These are phyloP conservation scores for Boletus huronensis DNA, from an alignment of 768 basidiomycete species.

Conservation along the genomic window DNA sequence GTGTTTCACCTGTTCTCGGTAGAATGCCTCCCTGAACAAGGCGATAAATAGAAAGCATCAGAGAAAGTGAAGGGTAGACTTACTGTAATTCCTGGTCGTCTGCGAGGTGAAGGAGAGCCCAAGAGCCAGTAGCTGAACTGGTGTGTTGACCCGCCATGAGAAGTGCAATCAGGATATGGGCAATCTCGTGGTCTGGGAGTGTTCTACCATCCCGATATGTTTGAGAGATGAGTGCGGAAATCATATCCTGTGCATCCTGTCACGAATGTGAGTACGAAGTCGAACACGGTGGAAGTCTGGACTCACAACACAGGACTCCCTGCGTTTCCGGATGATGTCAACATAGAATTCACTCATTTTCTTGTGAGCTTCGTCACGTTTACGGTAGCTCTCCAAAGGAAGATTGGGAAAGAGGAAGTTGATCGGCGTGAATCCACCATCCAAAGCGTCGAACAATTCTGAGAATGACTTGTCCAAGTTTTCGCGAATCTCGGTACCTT, in stretches of 20 bases:
- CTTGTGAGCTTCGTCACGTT: constrained; percentile 83
- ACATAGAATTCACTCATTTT: constrained; percentile 95
- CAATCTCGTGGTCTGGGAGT: constrained; percentile 86
- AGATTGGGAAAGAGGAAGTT: constrained; percentile 95
- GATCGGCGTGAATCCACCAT: constrained; percentile 93
- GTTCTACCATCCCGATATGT: constrained; percentile 76
- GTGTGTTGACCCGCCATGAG: constrained; percentile 99
- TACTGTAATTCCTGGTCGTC: constrained; percentile 70
- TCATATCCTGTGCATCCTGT: constrained; percentile 87
- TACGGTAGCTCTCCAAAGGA: constrained; percentile 86
- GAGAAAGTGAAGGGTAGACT: constrained; percentile 27
- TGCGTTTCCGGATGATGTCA: constrained; percentile 75
- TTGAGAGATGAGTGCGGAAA: constrained; percentile 79
- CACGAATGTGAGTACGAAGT: not conserved
- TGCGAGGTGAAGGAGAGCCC: constrained; percentile 87
- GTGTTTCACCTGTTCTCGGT: constrained; percentile 82
- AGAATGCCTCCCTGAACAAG: constrained; percentile 67
- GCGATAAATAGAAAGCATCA: not conserved
- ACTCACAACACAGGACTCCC: constrained; percentile 44
- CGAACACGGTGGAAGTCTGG: not conserved
- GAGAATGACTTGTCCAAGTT: constrained; percentile 82
- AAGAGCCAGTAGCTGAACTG: constrained; percentile 87
- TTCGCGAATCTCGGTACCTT: constrained; percentile 85
- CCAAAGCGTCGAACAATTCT: constrained; percentile 79
- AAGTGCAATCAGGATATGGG: constrained; percentile 97